phyloP scores from a whole-genome alignment of 768 basidiomycete genomes.

The Tulasnella sp. region DNA sequence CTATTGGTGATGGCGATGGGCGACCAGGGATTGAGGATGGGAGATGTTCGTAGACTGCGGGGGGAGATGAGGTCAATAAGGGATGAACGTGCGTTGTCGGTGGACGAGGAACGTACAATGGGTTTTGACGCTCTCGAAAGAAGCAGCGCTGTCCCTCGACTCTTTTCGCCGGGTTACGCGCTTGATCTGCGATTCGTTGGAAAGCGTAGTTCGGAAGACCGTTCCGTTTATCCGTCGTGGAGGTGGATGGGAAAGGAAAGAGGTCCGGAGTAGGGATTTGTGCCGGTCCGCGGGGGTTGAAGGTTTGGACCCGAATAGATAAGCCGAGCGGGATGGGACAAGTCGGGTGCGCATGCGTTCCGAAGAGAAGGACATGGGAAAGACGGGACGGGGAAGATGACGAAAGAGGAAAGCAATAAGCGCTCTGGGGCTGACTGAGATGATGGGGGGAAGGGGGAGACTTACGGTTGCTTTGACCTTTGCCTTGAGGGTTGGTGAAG shows the following conservation, averaged over 20 bases:
- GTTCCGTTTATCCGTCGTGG: background rate
- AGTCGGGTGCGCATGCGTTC: background rate
- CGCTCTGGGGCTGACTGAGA: background rate
- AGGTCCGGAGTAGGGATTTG: background rate
- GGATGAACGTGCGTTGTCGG: background rate
- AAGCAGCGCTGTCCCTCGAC: background rate
- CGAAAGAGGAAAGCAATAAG: background rate
- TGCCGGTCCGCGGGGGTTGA: background rate
- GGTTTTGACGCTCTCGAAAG: constrained; percentile 1
- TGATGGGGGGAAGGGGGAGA: background rate
- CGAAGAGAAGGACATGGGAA: background rate
- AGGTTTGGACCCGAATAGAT: background rate
- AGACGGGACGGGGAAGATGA: background rate
- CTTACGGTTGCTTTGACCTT: constrained; percentile 5
- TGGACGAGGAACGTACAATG: background rate
- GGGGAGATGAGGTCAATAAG: background rate
- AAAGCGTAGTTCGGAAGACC: background rate
- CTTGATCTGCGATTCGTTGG: background rate
- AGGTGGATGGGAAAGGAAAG: background rate
- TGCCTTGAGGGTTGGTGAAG: constrained; percentile 1
- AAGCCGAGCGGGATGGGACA: background rate
- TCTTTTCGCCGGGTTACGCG: background rate
- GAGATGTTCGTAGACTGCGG: constrained; percentile 1
- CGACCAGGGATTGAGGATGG: background rate
- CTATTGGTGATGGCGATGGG: background rate